These are phyloP conservation scores for Aspergillus puulaauensis DNA, from an alignment of 2,329 filamentous ascomycete genomes.

Conservation along the genomic window DNA sequence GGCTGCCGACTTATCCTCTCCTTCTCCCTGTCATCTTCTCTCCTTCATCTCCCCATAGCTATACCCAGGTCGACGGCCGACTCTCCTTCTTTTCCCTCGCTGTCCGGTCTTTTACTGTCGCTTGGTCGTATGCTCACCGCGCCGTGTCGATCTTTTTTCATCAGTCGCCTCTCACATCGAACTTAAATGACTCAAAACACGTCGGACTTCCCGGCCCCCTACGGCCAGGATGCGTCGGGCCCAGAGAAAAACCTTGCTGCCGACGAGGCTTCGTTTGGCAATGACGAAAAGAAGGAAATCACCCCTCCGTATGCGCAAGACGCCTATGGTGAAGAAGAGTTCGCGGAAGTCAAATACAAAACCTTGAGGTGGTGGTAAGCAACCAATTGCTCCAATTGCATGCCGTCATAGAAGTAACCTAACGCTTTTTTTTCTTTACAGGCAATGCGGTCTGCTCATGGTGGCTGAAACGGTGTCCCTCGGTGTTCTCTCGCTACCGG, in stretches of 20 bases:
- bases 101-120: not conserved
- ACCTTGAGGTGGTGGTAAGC: conserved; percentile 49
- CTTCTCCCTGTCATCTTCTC: not conserved
- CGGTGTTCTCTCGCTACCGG: conserved; percentile 56
- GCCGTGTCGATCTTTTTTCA: not conserved
- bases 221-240: conserved; percentile 12
- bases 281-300: conserved; percentile 23
- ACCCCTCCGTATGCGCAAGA: conserved; percentile 27
- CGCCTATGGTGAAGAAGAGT: conserved; percentile 42
- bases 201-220: conserved; percentile 7
- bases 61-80: not conserved
- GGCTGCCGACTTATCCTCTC: not conserved
- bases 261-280: conserved; percentile 10
- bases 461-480: conserved; percentile 61
- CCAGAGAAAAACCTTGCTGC: conserved; percentile 10
- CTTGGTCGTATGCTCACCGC: not conserved
- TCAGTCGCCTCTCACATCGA: conserved; percentile 7
- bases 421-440: conserved; percentile 30
- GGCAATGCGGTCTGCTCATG: conserved; percentile 52
- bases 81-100: not conserved
- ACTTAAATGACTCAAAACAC: conserved; percentile 12
- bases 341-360: conserved; percentile 51
- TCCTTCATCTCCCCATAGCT: not conserved
- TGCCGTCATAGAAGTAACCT: not conserved
- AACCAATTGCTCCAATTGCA: not conserved